phyloP scores from a whole-genome alignment of 164 flowering plant genomes.

The Vitis rupestris region DNA sequence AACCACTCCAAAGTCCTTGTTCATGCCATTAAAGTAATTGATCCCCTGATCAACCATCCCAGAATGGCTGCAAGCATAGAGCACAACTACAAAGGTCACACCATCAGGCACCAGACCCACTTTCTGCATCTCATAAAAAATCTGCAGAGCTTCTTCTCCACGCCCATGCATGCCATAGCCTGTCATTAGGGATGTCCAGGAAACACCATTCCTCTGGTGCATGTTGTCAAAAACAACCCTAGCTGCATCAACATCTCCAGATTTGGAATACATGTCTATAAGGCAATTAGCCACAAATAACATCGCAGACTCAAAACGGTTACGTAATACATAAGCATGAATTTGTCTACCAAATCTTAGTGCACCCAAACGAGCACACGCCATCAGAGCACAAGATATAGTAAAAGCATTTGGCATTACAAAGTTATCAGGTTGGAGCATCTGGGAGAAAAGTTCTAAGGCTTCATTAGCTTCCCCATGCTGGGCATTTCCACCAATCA shows the following conservation, averaged over 20 bases:
- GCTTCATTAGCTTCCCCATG: slow-evolving; percentile 75
- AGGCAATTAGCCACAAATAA: slow-evolving; percentile 70
- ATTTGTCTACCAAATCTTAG: slow-evolving; percentile 61
- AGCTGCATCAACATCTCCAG: slow-evolving; percentile 68
- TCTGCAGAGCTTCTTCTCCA: slow-evolving; percentile 60
- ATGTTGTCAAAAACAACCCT: slow-evolving; percentile 54
- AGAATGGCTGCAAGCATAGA: slow-evolving; percentile 86
- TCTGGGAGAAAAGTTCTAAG: slow-evolving; percentile 46
- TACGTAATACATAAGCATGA: slow-evolving; percentile 61
- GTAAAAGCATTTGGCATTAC: slow-evolving; percentile 68
- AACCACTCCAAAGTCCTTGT: slow-evolving; percentile 45
- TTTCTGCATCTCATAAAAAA: slow-evolving; percentile 56
- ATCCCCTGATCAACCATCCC: slow-evolving; percentile 68
- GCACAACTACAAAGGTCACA: slow-evolving; percentile 66
- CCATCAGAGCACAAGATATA: slow-evolving; percentile 69
- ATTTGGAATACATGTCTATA: slow-evolving; percentile 79
- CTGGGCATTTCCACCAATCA: slow-evolving; percentile 84
- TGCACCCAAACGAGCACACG: slow-evolving; percentile 68
- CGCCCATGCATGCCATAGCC: slow-evolving; percentile 80
- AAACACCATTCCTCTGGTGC: slow-evolving; percentile 53
- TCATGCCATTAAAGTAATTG: slow-evolving; percentile 53
- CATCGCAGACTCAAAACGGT: slow-evolving; percentile 37
- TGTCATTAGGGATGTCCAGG: slow-evolving; percentile 82
- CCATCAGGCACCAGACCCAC: slow-evolving; percentile 57
- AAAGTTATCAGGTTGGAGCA: slow-evolving; percentile 35